Evolutionary conservation across 2,329 filamentous ascomycete genomes (phyloP).

Genomic region (Colletotrichum sp.): DNA sequence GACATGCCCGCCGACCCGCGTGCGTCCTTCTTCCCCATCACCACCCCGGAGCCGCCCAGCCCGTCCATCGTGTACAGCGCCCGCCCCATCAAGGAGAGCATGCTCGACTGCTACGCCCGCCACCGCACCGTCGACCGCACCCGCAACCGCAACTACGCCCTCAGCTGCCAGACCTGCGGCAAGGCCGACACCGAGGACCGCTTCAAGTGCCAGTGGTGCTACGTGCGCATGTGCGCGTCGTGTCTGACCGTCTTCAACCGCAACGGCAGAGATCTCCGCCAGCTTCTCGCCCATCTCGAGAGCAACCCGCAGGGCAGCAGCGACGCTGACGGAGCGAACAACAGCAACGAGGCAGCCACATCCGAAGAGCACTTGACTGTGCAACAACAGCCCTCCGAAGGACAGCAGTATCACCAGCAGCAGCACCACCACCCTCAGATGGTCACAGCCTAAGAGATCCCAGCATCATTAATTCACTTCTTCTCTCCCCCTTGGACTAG

Average conservation of each 20-base stretch:
- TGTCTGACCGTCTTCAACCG: slow-evolving; percentile 49
- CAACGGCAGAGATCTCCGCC: slow-evolving; percentile 47
- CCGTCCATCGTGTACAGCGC: slow-evolving; percentile 45
- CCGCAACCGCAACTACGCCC: slow-evolving; percentile 53
- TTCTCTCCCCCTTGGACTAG: not conserved
- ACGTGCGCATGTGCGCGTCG: slow-evolving; percentile 54
- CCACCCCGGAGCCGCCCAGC: slow-evolving; percentile 28
- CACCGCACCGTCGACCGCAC: slow-evolving; percentile 55
- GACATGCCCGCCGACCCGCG: slow-evolving; percentile 37
- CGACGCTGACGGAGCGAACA: not conserved
- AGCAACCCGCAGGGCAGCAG: not conserved
- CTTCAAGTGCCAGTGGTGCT: slow-evolving; percentile 55
- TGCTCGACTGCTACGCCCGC: slow-evolving; percentile 50
- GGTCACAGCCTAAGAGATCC: not conserved
- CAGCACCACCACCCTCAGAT: not conserved
- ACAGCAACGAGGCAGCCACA: not conserved
- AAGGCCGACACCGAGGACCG: slow-evolving; percentile 49
- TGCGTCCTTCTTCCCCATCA: slow-evolving; percentile 42
- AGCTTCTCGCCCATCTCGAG: slow-evolving; percentile 40
- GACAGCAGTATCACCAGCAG: not conserved
- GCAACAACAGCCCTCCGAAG: not conserved
- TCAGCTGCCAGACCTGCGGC: slow-evolving; percentile 60
- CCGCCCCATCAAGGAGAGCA: slow-evolving; percentile 46
- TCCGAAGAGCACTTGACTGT: not conserved
- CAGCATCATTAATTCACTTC: not conserved